A percentile compares a stretch with the other conserved stretches of the same genome.
Evolutionary conservation across 208 protist species (phyloP).

Genomic region (Angomonas desouzai): DNA sequence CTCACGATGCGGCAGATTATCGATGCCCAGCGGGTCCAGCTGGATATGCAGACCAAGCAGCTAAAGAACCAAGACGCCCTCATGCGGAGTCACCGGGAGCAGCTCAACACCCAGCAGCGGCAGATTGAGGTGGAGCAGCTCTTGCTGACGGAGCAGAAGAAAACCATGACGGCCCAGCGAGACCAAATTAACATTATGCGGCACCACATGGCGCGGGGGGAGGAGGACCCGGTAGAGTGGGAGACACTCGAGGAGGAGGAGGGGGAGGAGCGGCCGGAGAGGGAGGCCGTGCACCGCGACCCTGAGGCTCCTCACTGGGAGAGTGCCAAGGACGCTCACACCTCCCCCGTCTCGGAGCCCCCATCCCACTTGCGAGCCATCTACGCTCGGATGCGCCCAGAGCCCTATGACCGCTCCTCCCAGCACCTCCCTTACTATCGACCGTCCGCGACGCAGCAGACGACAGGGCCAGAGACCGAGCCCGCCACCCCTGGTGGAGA

Average conservation of each 20-base stretch:
- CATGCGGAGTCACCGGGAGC: constrained; percentile 34
- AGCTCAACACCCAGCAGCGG: constrained; percentile 43
- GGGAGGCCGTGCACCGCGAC: neutral
- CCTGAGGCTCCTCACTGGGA: constrained; percentile 3
- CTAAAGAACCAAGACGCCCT: constrained; percentile 50
- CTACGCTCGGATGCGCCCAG: constrained; percentile 3
- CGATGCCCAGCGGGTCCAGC: constrained; percentile 55
- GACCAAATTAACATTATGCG: constrained; percentile 64
- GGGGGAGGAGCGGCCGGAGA: neutral
- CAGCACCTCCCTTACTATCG: neutral
- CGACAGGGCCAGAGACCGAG: neutral
- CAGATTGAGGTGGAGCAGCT: constrained; percentile 76
- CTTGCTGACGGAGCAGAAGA: constrained; percentile 58
- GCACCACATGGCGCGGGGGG: constrained; percentile 25
- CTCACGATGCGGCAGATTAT: constrained; percentile 84
- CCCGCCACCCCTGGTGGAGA: neutral
- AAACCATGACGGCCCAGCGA: constrained; percentile 63
- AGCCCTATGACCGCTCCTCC: neutral
- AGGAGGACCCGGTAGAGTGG: neutral
- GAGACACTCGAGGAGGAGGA: constrained; percentile 3
- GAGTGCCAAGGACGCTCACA: neutral
- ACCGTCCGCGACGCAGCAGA: neutral
- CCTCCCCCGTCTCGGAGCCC: neutral
- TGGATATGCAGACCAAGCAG: constrained; percentile 50
- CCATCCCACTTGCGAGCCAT: constrained; percentile 16